phyloP scores from a whole-genome alignment of 2,329 filamentous ascomycete species.

The Calonectria multiphialidica region DNA sequence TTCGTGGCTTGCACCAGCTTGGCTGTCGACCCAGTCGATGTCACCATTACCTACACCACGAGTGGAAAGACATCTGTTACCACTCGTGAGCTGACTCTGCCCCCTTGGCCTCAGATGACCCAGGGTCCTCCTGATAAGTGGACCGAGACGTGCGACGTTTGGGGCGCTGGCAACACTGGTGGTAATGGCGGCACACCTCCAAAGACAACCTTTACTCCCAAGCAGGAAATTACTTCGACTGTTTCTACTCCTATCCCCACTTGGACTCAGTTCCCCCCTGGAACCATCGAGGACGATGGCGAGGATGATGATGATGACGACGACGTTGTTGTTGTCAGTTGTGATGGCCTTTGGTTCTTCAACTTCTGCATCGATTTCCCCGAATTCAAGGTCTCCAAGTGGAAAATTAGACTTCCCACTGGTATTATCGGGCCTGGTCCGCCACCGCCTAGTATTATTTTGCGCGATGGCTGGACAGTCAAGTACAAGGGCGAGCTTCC shows the following conservation, averaged over 20 bases:
- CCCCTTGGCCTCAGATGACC: slow-evolving; percentile 9
- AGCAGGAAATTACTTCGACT: neutral
- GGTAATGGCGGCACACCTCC: neutral
- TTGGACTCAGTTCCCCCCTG: slow-evolving; percentile 5
- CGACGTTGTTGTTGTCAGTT: neutral
- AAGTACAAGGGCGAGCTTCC: neutral
- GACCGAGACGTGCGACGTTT: neutral
- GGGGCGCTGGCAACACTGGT: neutral
- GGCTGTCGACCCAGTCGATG: neutral
- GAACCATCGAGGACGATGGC: neutral
- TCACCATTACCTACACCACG: neutral
- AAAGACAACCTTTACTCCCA: neutral
- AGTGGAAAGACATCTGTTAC: neutral
- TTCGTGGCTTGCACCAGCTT: slow-evolving; percentile 1
- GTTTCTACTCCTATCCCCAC: neutral
- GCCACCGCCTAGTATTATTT: neutral
- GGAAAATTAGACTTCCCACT: neutral
- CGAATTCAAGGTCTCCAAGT: neutral
- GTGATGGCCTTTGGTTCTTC: slow-evolving; percentile 3
- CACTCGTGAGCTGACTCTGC: neutral
- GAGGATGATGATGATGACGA: neutral
- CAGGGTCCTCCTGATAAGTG: neutral
- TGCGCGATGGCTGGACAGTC: neutral
- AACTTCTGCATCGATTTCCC: neutral
- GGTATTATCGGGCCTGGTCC: slow-evolving; percentile 7